Evolutionary conservation across 306 rosid genomes (phyloP), one percentile per base, ranked within the genome.

Genomic region (Delonix regia): DNA sequence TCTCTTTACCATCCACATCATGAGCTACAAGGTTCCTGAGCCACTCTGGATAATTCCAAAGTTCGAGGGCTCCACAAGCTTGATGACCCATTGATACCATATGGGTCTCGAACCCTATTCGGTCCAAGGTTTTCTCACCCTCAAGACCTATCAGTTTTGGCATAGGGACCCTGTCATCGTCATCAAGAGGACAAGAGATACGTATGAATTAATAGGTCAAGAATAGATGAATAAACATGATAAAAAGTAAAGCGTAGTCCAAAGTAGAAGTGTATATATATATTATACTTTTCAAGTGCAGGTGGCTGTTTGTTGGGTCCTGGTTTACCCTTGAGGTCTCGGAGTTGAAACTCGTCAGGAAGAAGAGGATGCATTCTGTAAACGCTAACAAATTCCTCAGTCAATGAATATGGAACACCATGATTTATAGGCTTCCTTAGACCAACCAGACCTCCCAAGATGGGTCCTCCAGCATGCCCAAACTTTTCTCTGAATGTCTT

Each of bases 31-130:
- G 45, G 34, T 83, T 65, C 24, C 86, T 78, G 0, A 83, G 56
- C 71, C 47, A 72, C 11, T 36, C 2, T 4, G 86, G 83, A 74
- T 83, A 78, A 60, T 83, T 83, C 59, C 64, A 78, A n/a, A 83
- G 83, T 62, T 83, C 83, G 0, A 78, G 27, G 49, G 86, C 75
- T 6, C 80, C 86, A 49, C 76, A 72, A 25, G 86, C 79, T 48
- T 83, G 86, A 42, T 83, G 83, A 25, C 86, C 86, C 86, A 78
- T 83, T 13, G 86, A 83, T 11, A 83, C 83, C 72, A 83, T 10
- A 18, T 72, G 75, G n/a, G 21, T 83, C 25, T n/a, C 49, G 51
- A 78, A 51, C 27, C 86, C 86, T 33, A 83, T 65, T 4, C 57
- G 27, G 10, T 52, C 19, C 30, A 83, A 52, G 13, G 27, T 21